These are phyloP conservation scores for Przewalskia tangutica DNA, from an alignment of 257 asterid genomes.

Conservation along the genomic window DNA sequence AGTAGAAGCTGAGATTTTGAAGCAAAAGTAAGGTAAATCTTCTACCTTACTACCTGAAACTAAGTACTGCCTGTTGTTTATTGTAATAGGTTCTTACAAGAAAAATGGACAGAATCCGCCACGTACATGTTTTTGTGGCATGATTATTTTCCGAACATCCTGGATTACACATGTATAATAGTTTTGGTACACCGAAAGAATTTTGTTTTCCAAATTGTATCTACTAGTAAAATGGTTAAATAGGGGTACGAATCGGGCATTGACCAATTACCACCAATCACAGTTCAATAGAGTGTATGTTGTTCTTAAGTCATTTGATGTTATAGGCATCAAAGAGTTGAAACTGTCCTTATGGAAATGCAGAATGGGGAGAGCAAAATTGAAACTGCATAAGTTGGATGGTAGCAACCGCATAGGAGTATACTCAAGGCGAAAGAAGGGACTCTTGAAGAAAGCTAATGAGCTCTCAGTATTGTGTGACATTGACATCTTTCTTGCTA, in stretches of 20 bases:
- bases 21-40: neutral
- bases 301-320: neutral
- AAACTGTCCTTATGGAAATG: neutral
- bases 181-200: neutral
- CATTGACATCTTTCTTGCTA: conserved; percentile 5
- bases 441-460: conserved; percentile 11
- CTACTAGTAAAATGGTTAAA: neutral
- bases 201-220: neutral
- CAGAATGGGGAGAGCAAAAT: conserved; percentile 2
- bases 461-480: conserved; percentile 8
- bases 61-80: neutral
- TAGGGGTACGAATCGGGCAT: neutral
- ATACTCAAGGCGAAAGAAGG: conserved; percentile 9
- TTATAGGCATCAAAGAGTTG: neutral
- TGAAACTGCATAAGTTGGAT: neutral
- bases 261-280: neutral
- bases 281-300: neutral
- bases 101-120: neutral
- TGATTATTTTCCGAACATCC: neutral
- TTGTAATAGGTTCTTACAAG: neutral
- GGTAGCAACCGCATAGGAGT: conserved; percentile 6
- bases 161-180: neutral
- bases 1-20: neutral
- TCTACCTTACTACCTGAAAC: neutral
- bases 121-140: neutral